Evolutionary conservation across 139 green algal species (phyloP), one percentile per base, ranked within the genome.

Genomic region (Chlorella sp.): DNA sequence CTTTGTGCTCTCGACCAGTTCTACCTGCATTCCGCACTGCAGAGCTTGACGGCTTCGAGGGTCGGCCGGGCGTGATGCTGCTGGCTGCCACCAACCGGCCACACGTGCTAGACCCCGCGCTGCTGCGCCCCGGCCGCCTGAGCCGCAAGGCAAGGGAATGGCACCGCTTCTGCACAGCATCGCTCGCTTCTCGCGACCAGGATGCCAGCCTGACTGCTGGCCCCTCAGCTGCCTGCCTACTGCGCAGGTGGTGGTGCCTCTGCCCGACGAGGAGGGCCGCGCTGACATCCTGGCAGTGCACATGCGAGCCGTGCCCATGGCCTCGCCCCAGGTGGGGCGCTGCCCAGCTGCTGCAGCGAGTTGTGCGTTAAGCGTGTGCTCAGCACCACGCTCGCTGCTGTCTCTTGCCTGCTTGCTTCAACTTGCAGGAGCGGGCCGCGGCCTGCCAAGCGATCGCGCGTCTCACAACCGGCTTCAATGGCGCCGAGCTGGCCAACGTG

Each of bases 401-500:
- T 43, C 17, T 33, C 1, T 14, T 33, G 36, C 25, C 40, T 21
- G 8, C 40, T 50, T 25, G 36, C 19, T 33, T 14, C 36, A 27
- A 51, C 21, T 29, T 5, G 1, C 36, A n/a, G 25, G 36, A 74
- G 50, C 36, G 27, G 51, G 51, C 50, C 50, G 50, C 25, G 50
- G 60, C 60, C 36, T 41, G n/a, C 11, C 59, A 66, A 7, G 25
- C 11, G 27, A 27, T 29, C 1, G 46, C 41, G 36, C n/a, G 15
- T 15, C 33, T 79, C 23, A 65, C 65, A 9, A 48, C 42, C 35
- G 83, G 82, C 35, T 89, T 92, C 55, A 83, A 76, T 29, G 95
- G 95, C 45, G 95, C 95, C n/a, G 93, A 99, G 82, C 87, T 99
- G 75, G 87, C 91, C 23, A 98, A 99, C 75, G 87, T 97, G 76